phyloP scores from a whole-genome alignment of 139 green algal species.

The Edaphochlamys debaryana region DNA sequence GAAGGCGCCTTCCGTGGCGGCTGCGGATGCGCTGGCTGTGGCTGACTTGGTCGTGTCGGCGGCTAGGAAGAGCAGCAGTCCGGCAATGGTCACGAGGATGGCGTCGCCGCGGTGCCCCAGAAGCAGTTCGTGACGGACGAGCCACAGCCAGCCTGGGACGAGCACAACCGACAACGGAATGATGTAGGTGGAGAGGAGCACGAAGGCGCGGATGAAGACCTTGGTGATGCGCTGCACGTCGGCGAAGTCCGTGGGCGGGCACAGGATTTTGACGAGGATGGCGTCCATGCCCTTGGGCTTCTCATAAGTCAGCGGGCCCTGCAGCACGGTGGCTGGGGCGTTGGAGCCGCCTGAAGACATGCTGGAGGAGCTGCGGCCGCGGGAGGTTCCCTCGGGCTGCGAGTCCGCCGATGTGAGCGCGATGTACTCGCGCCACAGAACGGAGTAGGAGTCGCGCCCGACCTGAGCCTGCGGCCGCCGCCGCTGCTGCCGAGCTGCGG shows the following conservation, averaged over 20 bases:
- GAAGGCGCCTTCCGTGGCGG: not conserved
- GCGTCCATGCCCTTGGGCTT: slow-evolving; percentile 10
- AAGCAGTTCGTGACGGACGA: not conserved
- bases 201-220: not conserved
- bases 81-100: not conserved
- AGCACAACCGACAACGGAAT: not conserved
- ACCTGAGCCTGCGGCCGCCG: not conserved
- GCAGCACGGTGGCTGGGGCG: not conserved
- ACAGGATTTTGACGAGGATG: not conserved
- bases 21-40: not conserved
- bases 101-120: not conserved
- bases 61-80: not conserved
- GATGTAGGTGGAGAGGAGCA: not conserved
- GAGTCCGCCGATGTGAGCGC: not conserved
- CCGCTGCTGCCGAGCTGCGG: too few species aligned
- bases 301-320: slow-evolving; percentile 8
- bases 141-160: slow-evolving; percentile 24
- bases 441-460: not conserved
- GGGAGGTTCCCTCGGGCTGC: too few species aligned
- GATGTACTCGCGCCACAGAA: slow-evolving; percentile 26
- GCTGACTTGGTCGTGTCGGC: not conserved
- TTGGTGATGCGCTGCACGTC: slow-evolving; percentile 1
- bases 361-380: not conserved
- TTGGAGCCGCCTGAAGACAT: not conserved
- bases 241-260: slow-evolving; percentile 10